Conservation (phyloP, 345 rosid genomes). For the Eutrema yunnanense region DNA sequence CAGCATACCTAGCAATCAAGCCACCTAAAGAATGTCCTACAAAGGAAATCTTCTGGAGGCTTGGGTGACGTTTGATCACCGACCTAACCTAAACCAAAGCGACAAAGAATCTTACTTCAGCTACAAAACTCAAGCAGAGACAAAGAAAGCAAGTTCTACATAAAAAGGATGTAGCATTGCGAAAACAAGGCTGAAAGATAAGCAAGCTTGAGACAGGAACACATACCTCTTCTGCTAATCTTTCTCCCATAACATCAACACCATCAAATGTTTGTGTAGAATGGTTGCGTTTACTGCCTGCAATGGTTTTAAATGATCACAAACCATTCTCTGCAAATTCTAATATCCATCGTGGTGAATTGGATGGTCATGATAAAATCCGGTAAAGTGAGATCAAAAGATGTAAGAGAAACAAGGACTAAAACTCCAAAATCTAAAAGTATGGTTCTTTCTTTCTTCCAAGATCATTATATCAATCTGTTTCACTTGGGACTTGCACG, state of each 20-base stretch:
- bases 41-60: slow-evolving; percentile 66
- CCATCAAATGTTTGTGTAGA: slow-evolving; percentile 65
- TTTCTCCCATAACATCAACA: slow-evolving; percentile 82
- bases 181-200: too few species aligned
- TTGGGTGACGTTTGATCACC: slow-evolving; percentile 48
- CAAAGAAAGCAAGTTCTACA: slow-evolving; percentile 1
- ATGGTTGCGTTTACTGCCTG: slow-evolving; percentile 72
- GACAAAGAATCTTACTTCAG: neutral
- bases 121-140: slow-evolving; percentile 7
- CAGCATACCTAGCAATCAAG: slow-evolving; percentile 72
- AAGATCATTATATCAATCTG: neutral
- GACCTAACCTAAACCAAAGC: slow-evolving; percentile 56
- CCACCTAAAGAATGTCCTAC: slow-evolving; percentile 92
- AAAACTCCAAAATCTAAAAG: neutral
- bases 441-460: neutral
- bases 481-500: neutral
- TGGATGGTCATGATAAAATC: neutral
- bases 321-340: neutral
- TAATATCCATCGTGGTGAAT: neutral
- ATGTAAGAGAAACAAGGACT: neutral
- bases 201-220: neutral
- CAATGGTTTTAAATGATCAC: slow-evolving; percentile 9
- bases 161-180: neutral
- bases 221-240: slow-evolving; percentile 80
- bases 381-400: neutral